Evolutionary conservation across 768 basidiomycete species (phyloP), one percentile per base, ranked within the genome.

Genomic region (Leccinum incarnatum): DNA sequence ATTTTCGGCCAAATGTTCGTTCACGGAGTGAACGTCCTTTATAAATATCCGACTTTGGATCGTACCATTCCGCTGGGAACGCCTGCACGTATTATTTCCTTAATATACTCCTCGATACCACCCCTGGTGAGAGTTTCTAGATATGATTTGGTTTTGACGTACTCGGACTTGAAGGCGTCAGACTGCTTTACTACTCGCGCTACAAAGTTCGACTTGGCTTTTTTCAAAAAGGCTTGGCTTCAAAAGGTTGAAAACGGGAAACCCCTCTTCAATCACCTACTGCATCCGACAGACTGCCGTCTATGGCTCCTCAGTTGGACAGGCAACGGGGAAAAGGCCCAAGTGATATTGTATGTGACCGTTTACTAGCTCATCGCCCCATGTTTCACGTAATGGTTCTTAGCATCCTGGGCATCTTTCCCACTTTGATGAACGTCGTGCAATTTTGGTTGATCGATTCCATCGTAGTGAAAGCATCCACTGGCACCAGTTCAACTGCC

Each of bases 391-490:
- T 55, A 27, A n/a, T 10, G 23, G 9, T 30, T 57, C 29, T 23
- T 62, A 93, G 90, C 65, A 88, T 88, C 23, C 95, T 98, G 92
- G 92, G 93, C 54, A 73, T 96, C 53, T 94, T 95, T 75, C 95
- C 94, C 1, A 89, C 90, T 63, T 75, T 86, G 49, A 92, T 93
- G 91, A 94, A 94, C 72, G 75, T 93, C 37, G 65, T 93, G 11
- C 96, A 98, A 70, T 98, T 98, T 80, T 95, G 95, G 86, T 77
- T 97, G 52, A 95, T 97, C 58, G 93, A 97, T 75, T 89, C 91
- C 0, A 94, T 95, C 53, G 91, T 95, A 69, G 25, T 25, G 25
- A 95, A 94, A 74, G 87, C 87, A 2, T 84, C 84, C 25, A 25
- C 25, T 25, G 25, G 25, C 9, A 67, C 72, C 40, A 63, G 68